A percentile compares a stretch with the other conserved stretches of the same genome.
Evolutionary conservation across 352 stramenopile species (phyloP).

Genomic region (Lagenidium giganteum): DNA sequence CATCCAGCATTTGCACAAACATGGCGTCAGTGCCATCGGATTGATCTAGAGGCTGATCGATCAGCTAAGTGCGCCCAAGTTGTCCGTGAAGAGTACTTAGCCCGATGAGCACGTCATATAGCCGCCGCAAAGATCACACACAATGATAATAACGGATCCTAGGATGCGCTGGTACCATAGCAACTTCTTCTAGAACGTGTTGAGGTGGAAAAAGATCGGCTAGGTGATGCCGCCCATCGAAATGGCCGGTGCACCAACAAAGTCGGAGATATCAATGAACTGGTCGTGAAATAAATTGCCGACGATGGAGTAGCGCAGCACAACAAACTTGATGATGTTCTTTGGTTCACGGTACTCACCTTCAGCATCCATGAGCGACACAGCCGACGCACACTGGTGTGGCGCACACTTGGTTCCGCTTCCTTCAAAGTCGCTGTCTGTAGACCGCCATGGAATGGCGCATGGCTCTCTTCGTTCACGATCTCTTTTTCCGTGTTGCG

Average conservation of each 20-base stretch:
- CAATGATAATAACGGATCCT: too few relatives aligned
- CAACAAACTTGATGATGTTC: constrained; percentile 13
- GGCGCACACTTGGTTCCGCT: too few relatives aligned
- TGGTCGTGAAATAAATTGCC: constrained; percentile 10
- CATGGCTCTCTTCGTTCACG: constrained; percentile 2
- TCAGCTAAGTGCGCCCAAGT: too few relatives aligned
- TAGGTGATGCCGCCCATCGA: constrained; percentile 21
- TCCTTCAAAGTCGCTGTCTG: neutral
- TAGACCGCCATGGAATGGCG: too few relatives aligned
- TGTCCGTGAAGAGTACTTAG: constrained; percentile 15
- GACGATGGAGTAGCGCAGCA: constrained; percentile 15
- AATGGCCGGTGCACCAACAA: constrained; percentile 20
- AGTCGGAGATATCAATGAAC: constrained; percentile 20
- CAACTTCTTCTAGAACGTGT: too few relatives aligned
- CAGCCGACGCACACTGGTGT: too few relatives aligned
- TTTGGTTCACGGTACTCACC: constrained; percentile 4
- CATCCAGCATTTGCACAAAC: constrained; percentile 87
- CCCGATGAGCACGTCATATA: constrained; percentile 13
- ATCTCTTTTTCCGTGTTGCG: neutral
- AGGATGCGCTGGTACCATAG: too few relatives aligned
- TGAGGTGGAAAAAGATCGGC: too few relatives aligned
- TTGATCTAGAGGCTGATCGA: constrained; percentile 68
- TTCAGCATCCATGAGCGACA: constrained; percentile 8
- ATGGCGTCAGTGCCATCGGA: constrained; percentile 87
- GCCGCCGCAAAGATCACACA: too few relatives aligned